Conservation (phyloP, 1,284 basidiomycete genomes). For the Pseudozyma hubeiensis region DNA sequence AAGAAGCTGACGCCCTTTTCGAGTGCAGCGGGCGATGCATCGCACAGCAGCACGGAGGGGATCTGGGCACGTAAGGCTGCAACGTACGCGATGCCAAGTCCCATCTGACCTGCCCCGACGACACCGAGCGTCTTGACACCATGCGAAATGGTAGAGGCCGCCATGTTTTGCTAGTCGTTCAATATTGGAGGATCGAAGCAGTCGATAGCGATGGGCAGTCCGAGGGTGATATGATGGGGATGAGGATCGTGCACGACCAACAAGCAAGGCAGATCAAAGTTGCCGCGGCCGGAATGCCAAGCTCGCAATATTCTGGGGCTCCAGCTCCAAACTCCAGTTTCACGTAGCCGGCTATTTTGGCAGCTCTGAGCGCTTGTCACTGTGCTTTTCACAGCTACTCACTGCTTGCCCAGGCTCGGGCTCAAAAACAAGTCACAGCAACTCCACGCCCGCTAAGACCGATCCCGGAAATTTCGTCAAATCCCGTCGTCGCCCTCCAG, state of each 20-base stretch:
- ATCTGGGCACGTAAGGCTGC: constrained; percentile 72
- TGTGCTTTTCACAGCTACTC: neutral
- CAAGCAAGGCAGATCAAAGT: neutral
- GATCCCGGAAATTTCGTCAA: neutral
- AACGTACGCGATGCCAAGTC: constrained; percentile 82
- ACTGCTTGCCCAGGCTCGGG: neutral
- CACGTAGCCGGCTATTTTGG: neutral
- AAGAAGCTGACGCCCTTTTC: constrained; percentile 79
- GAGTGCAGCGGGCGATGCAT: constrained; percentile 73
- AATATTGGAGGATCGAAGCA: neutral
- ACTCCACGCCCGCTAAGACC: constrained; percentile 30
- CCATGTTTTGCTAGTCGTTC: constrained; percentile 5
- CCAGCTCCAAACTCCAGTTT: neutral
- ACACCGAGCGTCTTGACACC: constrained; percentile 60
- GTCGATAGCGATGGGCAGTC: neutral
- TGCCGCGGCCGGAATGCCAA: neutral
- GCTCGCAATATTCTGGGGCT: neutral
- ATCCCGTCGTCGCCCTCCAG: neutral
- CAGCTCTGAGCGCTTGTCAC: neutral
- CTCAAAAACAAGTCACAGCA: neutral
- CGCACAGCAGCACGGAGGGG: constrained; percentile 47
- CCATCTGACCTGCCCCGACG: constrained; percentile 66
- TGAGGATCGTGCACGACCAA: neutral
- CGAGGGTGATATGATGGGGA: neutral
- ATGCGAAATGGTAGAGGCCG: constrained; percentile 42